A percentile compares a stretch with the other conserved stretches of the same genome.
These are phyloP conservation scores for Rhodotorula sp. DNA, from an alignment of 1,284 basidiomycete species.

Conservation along the genomic window DNA sequence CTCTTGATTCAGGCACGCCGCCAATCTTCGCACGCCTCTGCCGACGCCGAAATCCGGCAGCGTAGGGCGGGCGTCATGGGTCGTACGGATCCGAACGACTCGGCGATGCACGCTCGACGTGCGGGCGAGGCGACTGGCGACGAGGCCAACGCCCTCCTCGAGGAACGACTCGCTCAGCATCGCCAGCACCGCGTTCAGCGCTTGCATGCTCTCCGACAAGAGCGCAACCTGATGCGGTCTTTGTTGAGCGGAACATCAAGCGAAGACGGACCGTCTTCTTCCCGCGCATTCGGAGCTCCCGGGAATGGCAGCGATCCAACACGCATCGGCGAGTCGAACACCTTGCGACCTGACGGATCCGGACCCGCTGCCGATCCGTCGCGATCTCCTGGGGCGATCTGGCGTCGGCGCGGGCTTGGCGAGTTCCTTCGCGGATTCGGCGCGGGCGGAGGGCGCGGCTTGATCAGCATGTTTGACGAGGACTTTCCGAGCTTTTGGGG, in stretches of 20 bases:
- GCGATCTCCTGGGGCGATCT: slow-evolving; percentile 15
- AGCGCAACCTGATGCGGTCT: slow-evolving; percentile 17
- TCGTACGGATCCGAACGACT: not conserved
- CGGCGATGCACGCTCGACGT: not conserved
- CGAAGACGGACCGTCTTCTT: not conserved
- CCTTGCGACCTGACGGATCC: not conserved
- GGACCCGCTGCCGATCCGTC: not conserved
- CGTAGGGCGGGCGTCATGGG: not conserved
- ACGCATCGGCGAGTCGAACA: not conserved
- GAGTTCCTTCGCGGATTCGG: slow-evolving; percentile 29
- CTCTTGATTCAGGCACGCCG: too few species aligned
- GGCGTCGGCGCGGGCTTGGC: slow-evolving; percentile 12
- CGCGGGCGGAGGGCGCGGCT: not conserved
- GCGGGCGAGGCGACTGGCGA: not conserved
- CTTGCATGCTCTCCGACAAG: slow-evolving; percentile 14
- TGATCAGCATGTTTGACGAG: slow-evolving; percentile 28
- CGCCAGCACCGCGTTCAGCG: slow-evolving; percentile 15
- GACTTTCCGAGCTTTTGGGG: slow-evolving; percentile 21
- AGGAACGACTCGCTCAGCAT: slow-evolving; percentile 14
- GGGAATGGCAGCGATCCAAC: not conserved
- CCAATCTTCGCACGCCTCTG: not conserved
- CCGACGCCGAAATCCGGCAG: not conserved
- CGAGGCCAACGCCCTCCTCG: not conserved
- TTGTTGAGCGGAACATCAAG: slow-evolving; percentile 7
- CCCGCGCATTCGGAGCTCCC: too few species aligned